Percentiles rank a stretch among this genome's conserved stretches.
Evolutionary conservation across 202 grass and related monocot species (phyloP).

Genomic region (Brachypodium distachyon): DNA sequence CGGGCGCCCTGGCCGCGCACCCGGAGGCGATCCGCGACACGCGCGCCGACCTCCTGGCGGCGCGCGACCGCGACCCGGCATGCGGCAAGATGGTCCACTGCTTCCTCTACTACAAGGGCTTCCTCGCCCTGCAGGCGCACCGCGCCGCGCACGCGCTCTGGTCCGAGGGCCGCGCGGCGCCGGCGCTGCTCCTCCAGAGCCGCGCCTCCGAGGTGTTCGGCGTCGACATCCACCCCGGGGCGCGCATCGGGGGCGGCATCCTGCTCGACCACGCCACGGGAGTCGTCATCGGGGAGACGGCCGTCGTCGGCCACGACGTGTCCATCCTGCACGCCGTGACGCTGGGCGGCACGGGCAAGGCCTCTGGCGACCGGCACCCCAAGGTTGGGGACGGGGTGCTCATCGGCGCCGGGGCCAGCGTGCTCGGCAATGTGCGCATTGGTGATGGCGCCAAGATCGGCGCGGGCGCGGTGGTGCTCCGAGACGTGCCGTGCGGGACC

Average conservation of each 20-base stretch:
- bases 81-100: constrained; percentile 87
- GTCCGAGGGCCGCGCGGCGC: constrained; percentile 40
- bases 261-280: constrained; percentile 91
- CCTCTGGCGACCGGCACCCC: constrained; percentile 65
- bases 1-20: constrained; percentile 16
- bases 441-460: constrained; percentile 63
- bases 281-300: constrained; percentile 86
- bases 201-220: constrained; percentile 80
- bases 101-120: constrained; percentile 98
- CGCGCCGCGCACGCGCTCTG: constrained; percentile 73
- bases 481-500: constrained; percentile 31
- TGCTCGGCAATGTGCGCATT: constrained; percentile 66
- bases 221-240: constrained; percentile 94
- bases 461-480: constrained; percentile 63
- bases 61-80: constrained; percentile 68
- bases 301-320: constrained; percentile 61
- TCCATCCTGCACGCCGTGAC: constrained; percentile 74
- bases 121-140: constrained; percentile 82
- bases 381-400: constrained; percentile 78
- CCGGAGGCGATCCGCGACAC: constrained; percentile 24
- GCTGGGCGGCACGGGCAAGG: constrained; percentile 70
- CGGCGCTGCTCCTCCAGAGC: constrained; percentile 82
- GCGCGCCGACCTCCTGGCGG: constrained; percentile 64
- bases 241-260: constrained; percentile 68
- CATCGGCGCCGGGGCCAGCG: constrained; percentile 67